Percentiles rank a stretch among this genome's conserved stretches.
Conservation (phyloP, 371 early-diverging fungal species). For the Smittium culicis region DNA sequence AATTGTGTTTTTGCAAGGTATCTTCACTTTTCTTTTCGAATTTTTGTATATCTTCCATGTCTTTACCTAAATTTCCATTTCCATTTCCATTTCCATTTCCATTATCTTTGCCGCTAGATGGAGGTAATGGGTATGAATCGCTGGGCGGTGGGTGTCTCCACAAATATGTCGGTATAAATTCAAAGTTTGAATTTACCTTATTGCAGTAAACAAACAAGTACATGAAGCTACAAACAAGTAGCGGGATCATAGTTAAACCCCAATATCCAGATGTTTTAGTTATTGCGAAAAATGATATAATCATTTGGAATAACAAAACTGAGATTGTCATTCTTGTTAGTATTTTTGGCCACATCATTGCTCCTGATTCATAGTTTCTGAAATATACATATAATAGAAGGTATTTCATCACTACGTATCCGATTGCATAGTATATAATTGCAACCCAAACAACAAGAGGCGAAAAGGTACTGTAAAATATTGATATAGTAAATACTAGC, state of each 20-base stretch:
- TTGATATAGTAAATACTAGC: conserved; percentile 65
- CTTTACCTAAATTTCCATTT: not conserved
- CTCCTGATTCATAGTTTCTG: conserved; percentile 66
- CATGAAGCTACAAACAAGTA: not conserved
- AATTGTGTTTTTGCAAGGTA: not conserved
- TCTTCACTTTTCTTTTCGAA: conserved; percentile 1
- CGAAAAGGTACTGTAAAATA: conserved; percentile 73
- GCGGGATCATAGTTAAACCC: conserved; percentile 1
- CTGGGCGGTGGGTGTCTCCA: conserved; percentile 28
- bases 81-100: not conserved
- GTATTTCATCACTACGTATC: conserved; percentile 62
- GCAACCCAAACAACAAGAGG: conserved; percentile 73
- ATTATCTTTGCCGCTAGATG: not conserved
- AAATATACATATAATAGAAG: conserved; percentile 72
- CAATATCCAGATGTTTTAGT: conserved; percentile 4
- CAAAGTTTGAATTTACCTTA: not conserved
- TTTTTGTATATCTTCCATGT: not conserved
- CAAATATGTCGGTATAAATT: conserved; percentile 21
- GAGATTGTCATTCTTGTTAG: conserved; percentile 61
- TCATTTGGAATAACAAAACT: conserved; percentile 61
- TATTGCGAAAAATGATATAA: conserved; percentile 6
- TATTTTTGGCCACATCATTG: conserved; percentile 57
- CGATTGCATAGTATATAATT: conserved; percentile 55
- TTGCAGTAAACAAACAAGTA: conserved; percentile 5
- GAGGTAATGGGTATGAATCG: conserved; percentile 16